phyloP scores from a whole-genome alignment of 1,284 basidiomycete genomes.

The Pseudozyma hubeiensis region DNA sequence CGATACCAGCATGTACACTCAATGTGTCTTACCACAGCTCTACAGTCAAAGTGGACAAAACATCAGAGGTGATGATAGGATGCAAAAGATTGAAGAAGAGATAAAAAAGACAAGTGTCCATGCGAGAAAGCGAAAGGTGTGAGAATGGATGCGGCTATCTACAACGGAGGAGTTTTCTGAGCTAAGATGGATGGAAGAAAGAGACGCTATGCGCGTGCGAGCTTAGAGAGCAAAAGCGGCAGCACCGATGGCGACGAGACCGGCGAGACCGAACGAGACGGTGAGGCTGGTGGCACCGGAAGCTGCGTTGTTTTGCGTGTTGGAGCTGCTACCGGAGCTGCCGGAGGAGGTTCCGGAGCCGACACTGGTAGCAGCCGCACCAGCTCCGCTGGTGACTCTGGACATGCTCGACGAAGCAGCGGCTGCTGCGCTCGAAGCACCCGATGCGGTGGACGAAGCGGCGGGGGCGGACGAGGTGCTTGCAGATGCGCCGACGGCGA shows the following conservation, averaged over 20 bases:
- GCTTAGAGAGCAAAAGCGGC: conserved; percentile 26
- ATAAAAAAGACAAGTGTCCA: conserved; percentile 23
- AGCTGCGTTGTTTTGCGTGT: conserved; percentile 30
- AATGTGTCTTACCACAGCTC: no score
- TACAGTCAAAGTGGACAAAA: background rate
- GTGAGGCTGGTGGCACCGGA: conserved; percentile 20
- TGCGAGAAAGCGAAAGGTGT: conserved; percentile 32
- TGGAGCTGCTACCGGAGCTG: conserved; percentile 12
- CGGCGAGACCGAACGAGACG: conserved; percentile 21
- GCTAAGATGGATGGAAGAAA: background rate
- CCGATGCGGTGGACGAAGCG: background rate
- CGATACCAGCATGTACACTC: background rate
- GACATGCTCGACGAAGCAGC: conserved; percentile 9
- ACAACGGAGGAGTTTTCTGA: background rate
- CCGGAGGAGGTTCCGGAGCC: conserved; percentile 3
- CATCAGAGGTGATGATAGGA: background rate
- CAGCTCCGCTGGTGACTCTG: conserved; percentile 3
- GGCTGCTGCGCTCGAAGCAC: background rate
- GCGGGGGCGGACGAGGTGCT: conserved; percentile 13
- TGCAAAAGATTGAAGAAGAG: conserved; percentile 1
- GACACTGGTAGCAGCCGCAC: conserved; percentile 5
- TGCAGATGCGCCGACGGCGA: conserved; percentile 8
- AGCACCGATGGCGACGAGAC: conserved; percentile 27
- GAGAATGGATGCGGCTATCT: background rate
- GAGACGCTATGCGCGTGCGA: background rate